Conservation (phyloP, 495 filamentous ascomycete species). For the Penicillium verhagenii region DNA sequence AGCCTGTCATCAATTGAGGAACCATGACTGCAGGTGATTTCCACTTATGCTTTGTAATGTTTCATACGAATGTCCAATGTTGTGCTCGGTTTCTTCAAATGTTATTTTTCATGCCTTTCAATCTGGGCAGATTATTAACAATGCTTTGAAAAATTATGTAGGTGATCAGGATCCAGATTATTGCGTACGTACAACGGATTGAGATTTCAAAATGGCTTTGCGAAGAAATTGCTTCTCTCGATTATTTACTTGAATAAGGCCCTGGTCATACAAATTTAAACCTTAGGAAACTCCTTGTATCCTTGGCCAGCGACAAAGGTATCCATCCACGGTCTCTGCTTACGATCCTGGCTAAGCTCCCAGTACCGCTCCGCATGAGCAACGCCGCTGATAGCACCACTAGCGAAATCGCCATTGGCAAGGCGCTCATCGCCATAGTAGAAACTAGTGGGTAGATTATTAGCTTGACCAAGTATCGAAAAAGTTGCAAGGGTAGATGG, state of each 20-base stretch:
- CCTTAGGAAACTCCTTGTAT: not conserved
- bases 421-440: not conserved
- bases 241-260: no score
- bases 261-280: not conserved
- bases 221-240: no score
- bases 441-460: not conserved
- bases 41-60: no score
- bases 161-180: no score
- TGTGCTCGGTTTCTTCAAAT: no score
- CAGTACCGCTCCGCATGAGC: conserved; percentile 1
- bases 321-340: conserved; percentile 1
- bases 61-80: no score
- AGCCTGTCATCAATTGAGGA: no score
- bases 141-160: no score
- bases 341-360: conserved; percentile 2
- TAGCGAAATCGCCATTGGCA: not conserved
- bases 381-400: not conserved
- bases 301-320: not conserved
- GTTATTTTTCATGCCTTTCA: no score
- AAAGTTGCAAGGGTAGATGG: not conserved
- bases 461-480: not conserved
- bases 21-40: no score
- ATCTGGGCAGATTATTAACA: no score
- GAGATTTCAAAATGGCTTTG: not conserved
- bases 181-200: no score